Conservation (phyloP, 805 yeast genomes). For the Kuraishia piskuri region DNA sequence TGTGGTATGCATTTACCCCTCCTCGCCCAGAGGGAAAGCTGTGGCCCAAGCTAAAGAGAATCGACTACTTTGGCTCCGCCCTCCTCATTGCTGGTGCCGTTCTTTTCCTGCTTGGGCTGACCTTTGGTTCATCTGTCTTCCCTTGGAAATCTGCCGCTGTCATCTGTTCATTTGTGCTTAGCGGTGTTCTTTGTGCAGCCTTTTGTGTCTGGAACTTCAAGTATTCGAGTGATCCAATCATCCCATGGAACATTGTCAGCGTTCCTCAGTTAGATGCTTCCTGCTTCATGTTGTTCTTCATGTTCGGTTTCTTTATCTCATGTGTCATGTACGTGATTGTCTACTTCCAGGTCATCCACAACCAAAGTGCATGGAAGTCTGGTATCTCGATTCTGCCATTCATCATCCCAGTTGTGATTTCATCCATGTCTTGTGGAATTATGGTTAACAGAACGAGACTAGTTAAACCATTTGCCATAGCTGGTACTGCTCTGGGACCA, state of each 20-base stretch:
- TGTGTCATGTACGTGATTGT: constrained; percentile 36
- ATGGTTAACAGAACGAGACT: constrained; percentile 26
- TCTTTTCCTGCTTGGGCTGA: constrained; percentile 35
- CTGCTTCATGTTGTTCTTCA: constrained; percentile 4
- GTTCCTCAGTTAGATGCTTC: constrained; percentile 24
- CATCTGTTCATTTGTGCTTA: constrained; percentile 37
- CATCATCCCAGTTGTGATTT: constrained; percentile 30
- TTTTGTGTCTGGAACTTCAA: constrained; percentile 33
- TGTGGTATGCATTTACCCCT: constrained; percentile 34
- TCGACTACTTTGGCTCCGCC: constrained; percentile 42
- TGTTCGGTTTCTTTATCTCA: constrained; percentile 27
- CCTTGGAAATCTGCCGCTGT: constrained; percentile 50
- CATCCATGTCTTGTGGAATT: constrained; percentile 31
- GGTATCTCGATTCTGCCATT: constrained; percentile 39
- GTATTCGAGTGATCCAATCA: constrained; percentile 34
- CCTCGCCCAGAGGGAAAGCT: constrained; percentile 17
- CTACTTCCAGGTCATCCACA: constrained; percentile 43
- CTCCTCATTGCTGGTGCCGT: constrained; percentile 33
- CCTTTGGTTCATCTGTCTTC: constrained; percentile 43
- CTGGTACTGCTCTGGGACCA: constrained; percentile 29
- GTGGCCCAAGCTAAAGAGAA: constrained; percentile 4
- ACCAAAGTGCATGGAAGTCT: constrained; percentile 32
- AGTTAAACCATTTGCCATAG: constrained; percentile 31
- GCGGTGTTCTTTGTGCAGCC: constrained; percentile 25
- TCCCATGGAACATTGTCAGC: constrained; percentile 33